A percentile compares a stretch with the other conserved stretches of the same genome.
phyloP scores from a whole-genome alignment of 495 filamentous ascomycete genomes.

The Lentithecium fluviatile region DNA sequence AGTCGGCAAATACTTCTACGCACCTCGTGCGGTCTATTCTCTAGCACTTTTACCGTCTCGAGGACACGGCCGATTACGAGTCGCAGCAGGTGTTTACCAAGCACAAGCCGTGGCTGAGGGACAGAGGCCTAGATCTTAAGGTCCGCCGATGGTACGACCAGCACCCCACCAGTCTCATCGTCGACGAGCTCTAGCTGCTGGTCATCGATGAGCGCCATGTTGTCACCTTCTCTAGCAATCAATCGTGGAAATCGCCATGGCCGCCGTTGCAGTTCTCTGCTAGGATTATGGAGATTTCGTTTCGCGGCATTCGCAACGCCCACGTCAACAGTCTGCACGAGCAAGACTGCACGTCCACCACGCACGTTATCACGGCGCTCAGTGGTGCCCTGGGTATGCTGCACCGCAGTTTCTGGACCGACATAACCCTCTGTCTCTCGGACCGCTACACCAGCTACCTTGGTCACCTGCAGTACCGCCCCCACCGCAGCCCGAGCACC shows the following conservation, averaged over 20 bases:
- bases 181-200: slow-evolving; percentile 47
- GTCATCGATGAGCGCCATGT: slow-evolving; percentile 41
- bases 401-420: slow-evolving; percentile 44
- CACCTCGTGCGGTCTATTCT: slow-evolving; percentile 43
- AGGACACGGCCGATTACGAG: slow-evolving; percentile 45
- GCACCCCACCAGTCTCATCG: slow-evolving; percentile 43
- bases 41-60: slow-evolving; percentile 45
- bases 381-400: slow-evolving; percentile 44
- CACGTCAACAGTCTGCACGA: slow-evolving; percentile 34
- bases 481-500: slow-evolving; percentile 44
- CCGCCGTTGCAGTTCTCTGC: slow-evolving; percentile 42
- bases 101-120: slow-evolving; percentile 43
- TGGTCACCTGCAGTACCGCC: slow-evolving; percentile 43
- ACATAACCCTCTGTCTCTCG: slow-evolving; percentile 41
- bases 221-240: slow-evolving; percentile 46
- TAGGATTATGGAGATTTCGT: slow-evolving; percentile 43
- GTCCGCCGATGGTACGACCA: slow-evolving; percentile 46
- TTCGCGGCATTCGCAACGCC: slow-evolving; percentile 42
- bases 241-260: slow-evolving; percentile 45
- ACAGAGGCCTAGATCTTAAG: slow-evolving; percentile 43
- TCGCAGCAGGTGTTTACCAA: slow-evolving; percentile 42
- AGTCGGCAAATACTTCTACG: slow-evolving; percentile 35
- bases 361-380: slow-evolving; percentile 39
- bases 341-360: slow-evolving; percentile 41
- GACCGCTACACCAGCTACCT: slow-evolving; percentile 45